A percentile compares a stretch with the other conserved stretches of the same genome.
These are phyloP conservation scores for Ustilago hordei DNA, from an alignment of 1,284 basidiomycete species.

Conservation along the genomic window DNA sequence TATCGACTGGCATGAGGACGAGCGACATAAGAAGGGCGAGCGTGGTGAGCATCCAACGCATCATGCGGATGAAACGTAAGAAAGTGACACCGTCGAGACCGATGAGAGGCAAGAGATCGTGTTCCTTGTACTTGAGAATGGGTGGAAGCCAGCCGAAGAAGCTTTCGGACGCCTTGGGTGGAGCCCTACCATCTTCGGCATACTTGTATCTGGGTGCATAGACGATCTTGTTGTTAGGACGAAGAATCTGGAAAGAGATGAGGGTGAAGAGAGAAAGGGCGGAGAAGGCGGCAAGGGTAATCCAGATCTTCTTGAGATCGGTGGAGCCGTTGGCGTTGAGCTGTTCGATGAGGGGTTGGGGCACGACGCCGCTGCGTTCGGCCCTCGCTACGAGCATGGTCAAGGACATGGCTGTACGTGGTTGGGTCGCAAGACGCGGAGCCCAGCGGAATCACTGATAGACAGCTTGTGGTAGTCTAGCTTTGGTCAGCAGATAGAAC, in stretches of 20 bases:
- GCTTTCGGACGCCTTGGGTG: constrained; percentile 77
- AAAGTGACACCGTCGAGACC: constrained; percentile 91
- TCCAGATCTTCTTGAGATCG: constrained; percentile 41
- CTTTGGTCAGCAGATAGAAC: not conserved
- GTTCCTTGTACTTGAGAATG: constrained; percentile 84
- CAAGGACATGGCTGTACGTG: not conserved
- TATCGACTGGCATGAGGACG: constrained; percentile 84
- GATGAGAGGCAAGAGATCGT: constrained; percentile 87
- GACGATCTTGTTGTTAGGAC: constrained; percentile 74
- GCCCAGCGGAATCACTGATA: not conserved
- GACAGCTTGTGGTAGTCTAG: not conserved
- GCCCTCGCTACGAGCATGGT: constrained; percentile 16
- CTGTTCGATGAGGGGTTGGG: constrained; percentile 36
- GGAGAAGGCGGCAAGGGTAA: constrained; percentile 55
- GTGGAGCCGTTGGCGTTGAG: constrained; percentile 48
- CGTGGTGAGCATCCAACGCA: constrained; percentile 72
- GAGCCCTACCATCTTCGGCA: constrained; percentile 82
- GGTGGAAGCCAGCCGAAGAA: constrained; percentile 81
- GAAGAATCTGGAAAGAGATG: constrained; percentile 58
- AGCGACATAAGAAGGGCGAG: constrained; percentile 75
- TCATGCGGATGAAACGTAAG: constrained; percentile 89
- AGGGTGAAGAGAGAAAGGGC: constrained; percentile 57
- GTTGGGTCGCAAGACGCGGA: constrained; percentile 12
- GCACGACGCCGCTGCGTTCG: constrained; percentile 25
- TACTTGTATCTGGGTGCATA: constrained; percentile 89